Percentiles rank a stretch among this genome's conserved stretches.
These are phyloP conservation scores for Leishmania major DNA, from an alignment of 208 protist genomes.

Conservation along the genomic window DNA sequence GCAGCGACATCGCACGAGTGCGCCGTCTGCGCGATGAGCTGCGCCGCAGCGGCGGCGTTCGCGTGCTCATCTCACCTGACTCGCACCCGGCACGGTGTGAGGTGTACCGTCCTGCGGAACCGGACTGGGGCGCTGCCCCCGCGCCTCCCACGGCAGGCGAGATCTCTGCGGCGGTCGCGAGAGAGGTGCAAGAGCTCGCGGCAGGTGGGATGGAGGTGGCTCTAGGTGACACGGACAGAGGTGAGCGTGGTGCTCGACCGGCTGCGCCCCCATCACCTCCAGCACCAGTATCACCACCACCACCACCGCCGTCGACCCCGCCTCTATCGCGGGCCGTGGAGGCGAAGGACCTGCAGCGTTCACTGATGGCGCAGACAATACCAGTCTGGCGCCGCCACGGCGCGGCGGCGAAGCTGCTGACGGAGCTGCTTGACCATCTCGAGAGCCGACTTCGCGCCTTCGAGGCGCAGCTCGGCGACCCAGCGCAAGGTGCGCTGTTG, in stretches of 20 bases:
- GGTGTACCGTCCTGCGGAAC: conserved; percentile 25
- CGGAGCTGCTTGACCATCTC: conserved; percentile 37
- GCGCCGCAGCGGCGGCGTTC: background rate
- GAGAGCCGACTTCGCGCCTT: conserved; percentile 35
- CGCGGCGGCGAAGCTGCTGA: conserved; percentile 34
- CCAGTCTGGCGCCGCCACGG: conserved; percentile 60
- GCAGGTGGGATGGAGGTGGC: background rate
- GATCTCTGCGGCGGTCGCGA: background rate
- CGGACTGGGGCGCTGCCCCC: background rate
- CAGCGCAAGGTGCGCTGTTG: conserved; percentile 6
- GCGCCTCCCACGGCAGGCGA: background rate
- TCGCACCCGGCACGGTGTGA: conserved; percentile 1
- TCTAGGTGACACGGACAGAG: background rate
- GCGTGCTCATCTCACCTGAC: background rate
- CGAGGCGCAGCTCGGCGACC: conserved; percentile 30
- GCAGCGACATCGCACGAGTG: conserved; percentile 26
- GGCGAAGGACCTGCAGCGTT: conserved; percentile 26
- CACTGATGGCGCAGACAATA: conserved; percentile 42
- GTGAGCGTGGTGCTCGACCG: background rate
- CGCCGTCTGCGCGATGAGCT: conserved; percentile 17
- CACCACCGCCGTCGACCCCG: conserved; percentile 1
- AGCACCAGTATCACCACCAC: background rate
- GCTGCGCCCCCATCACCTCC: background rate
- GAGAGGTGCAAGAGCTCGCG: background rate
- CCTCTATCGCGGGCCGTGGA: conserved; percentile 24